These are phyloP conservation scores for Sordaria brevicollis DNA, from an alignment of 495 filamentous ascomycete genomes.

Conservation along the genomic window DNA sequence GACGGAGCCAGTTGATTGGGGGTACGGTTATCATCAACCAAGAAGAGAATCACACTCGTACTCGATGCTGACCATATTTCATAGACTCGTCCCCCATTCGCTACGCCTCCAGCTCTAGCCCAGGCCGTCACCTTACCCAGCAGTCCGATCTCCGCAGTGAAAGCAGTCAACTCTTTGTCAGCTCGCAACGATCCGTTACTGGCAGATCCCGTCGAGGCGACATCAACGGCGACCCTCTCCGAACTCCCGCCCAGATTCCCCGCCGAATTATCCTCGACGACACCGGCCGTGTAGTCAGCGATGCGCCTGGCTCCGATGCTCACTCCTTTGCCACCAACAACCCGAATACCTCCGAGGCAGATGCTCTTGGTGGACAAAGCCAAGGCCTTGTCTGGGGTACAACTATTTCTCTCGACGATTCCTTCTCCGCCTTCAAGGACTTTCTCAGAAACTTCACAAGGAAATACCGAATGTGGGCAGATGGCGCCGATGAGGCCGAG, in stretches of 20 bases:
- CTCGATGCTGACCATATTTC: background rate
- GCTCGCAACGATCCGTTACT: conserved; percentile 44
- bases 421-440: conserved; percentile 75
- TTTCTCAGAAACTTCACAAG: conserved; percentile 82
- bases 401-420: conserved; percentile 86
- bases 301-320: conserved; percentile 58
- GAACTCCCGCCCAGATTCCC: conserved; percentile 52
- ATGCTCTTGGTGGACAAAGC: conserved; percentile 70
- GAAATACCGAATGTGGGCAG: conserved; percentile 86
- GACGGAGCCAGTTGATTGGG: conserved; percentile 37
- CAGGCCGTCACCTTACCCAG: conserved; percentile 48
- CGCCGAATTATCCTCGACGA: conserved; percentile 74
- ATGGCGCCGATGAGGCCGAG: conserved; percentile 70
- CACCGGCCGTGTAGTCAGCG: conserved; percentile 58
- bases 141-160: conserved; percentile 62
- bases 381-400: conserved; percentile 93
- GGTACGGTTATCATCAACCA: conserved; percentile 43
- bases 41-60: too few relatives aligned
- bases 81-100: conserved; percentile 84
- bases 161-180: conserved; percentile 79
- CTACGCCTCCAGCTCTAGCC: conserved; percentile 81
- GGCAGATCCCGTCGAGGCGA: conserved; percentile 64
- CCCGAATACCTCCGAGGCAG: conserved; percentile 82
- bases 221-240: conserved; percentile 66
- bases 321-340: conserved; percentile 79